Evolutionary conservation across 1,139 yeast genomes (phyloP), one percentile per base, ranked within the genome.

Genomic region (Kodamaea sp.): DNA sequence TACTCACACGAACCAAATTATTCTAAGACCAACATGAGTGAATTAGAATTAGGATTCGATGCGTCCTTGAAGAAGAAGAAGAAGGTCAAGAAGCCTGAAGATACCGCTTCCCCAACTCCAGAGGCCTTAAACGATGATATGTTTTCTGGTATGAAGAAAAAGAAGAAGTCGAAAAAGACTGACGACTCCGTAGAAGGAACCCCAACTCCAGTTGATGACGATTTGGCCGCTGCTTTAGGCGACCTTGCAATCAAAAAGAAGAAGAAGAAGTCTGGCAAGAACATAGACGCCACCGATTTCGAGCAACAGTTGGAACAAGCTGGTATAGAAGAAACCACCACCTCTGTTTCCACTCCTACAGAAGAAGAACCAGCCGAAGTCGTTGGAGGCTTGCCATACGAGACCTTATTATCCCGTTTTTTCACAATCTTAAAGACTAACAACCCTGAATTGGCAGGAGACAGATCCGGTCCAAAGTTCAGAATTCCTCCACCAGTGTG

Each of bases 391-490:
- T 70, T 88, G 48, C 80, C 94, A 42, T 92, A 90, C 65, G 81
- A 81, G 43, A 78, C 76, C 32, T 77, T 92, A 47, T 76, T 92
- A 52, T 75, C 83, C 38, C 79, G 97, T 60, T 90, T 94, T 60
- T 92, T 89, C 70, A 67, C 72, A 38, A 83, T 90, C 46, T 77
- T 94, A 55, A 88, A 87, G 55, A 83, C 86, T 49, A 90, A 92
- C 69, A 94, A 92, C 69, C 99, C 99, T 41, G 98, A 92, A 62
- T 78, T 94, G 56, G 98, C 97, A 31, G 97, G 97, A 51, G 97
- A 92, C 60, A 82, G 95, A 66, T 75, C 89, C 28, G 95, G 96
- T 31, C 80, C 89, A 37, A 90, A 90, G 66, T 85, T 90, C 71
- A 86, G 94, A 75, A 90, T 92, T 53, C 98, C 98, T 37, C 98